phyloP scores from a whole-genome alignment of 352 stramenopile genomes.

The Phytophthora fragariae region DNA sequence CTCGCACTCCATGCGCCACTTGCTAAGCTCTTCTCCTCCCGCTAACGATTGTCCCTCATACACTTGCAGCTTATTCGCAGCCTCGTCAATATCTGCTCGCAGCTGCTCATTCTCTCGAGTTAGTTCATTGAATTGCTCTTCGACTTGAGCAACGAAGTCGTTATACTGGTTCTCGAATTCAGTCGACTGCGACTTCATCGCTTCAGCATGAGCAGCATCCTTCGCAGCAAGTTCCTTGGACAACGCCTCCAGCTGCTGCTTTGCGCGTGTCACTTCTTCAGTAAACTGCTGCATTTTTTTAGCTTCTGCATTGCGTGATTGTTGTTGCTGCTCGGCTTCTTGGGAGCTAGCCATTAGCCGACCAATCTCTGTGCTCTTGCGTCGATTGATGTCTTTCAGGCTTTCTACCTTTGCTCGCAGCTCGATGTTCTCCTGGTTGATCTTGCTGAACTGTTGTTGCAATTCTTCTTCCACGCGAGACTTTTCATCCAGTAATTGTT shows the following conservation, averaged over 20 bases:
- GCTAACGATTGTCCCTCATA: constrained; percentile 35
- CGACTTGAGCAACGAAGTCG: constrained; percentile 58
- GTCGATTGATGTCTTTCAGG: constrained; percentile 55
- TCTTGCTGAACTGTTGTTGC: constrained; percentile 41
- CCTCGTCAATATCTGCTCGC: constrained; percentile 51
- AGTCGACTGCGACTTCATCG: constrained; percentile 52
- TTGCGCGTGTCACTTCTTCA: constrained; percentile 44
- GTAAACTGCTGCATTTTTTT: constrained; percentile 51
- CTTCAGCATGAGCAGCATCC: constrained; percentile 52
- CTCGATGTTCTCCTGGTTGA: constrained; percentile 53
- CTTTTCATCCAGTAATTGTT: constrained; percentile 62
- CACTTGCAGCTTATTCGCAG: constrained; percentile 50
- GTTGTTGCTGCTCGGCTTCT: constrained; percentile 43
- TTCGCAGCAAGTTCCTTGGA: constrained; percentile 58
- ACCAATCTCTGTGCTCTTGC: constrained; percentile 64
- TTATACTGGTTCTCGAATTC: constrained; percentile 73
- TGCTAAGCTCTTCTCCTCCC: constrained; percentile 53
- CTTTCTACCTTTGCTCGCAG: constrained; percentile 54
- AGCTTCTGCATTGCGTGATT: constrained; percentile 30
- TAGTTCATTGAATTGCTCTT: constrained; percentile 57
- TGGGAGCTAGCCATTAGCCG: constrained; percentile 57
- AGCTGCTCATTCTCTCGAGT: constrained; percentile 67
- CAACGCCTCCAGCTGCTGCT: constrained; percentile 53
- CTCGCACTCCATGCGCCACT: constrained; percentile 60
- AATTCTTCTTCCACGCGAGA: constrained; percentile 48